phyloP scores from a whole-genome alignment of 495 filamentous ascomycete species.

The Penicillium paradoxum region DNA sequence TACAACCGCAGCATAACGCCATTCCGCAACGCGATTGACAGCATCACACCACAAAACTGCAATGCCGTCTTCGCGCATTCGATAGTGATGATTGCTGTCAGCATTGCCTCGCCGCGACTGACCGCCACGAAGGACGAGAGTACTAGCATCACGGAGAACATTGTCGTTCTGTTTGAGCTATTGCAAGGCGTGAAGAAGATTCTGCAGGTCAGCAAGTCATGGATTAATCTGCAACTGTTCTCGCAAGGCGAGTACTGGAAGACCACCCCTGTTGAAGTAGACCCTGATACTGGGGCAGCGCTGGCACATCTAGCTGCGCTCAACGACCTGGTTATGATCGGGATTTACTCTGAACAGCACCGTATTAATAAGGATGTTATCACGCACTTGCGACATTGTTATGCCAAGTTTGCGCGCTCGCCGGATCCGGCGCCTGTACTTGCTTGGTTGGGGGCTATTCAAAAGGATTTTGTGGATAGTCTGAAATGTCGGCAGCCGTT shows the following conservation, averaged over 20 bases:
- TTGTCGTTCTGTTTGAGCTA: slow-evolving; percentile 25
- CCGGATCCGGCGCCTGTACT: slow-evolving; percentile 22
- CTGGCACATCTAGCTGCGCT: slow-evolving; percentile 14
- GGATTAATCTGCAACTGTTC: slow-evolving; percentile 24
- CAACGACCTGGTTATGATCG: slow-evolving; percentile 15
- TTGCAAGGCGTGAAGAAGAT: slow-evolving; percentile 32
- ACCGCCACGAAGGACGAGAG: slow-evolving; percentile 16
- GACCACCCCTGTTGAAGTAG: slow-evolving; percentile 8
- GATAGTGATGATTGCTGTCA: slow-evolving; percentile 39
- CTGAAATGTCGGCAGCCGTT: slow-evolving; percentile 22
- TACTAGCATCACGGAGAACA: slow-evolving; percentile 23
- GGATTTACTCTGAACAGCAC: slow-evolving; percentile 10
- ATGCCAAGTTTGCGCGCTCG: slow-evolving; percentile 16
- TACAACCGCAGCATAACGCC: slow-evolving; percentile 41
- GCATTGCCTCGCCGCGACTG: slow-evolving; percentile 37
- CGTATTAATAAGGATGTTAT: slow-evolving; percentile 22
- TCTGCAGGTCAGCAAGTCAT: slow-evolving; percentile 14
- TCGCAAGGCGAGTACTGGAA: slow-evolving; percentile 19
- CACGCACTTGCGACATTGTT: slow-evolving; percentile 21
- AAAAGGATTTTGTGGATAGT: slow-evolving; percentile 23
- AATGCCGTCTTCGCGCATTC: slow-evolving; percentile 46
- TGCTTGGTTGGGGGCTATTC: slow-evolving; percentile 26
- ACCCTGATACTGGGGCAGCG: slow-evolving; percentile 13
- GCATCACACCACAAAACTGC: slow-evolving; percentile 38
- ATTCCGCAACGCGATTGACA: slow-evolving; percentile 39